These are phyloP conservation scores for Cinnamomum chago DNA, from an alignment of 164 flowering plant genomes.

Conservation along the genomic window DNA sequence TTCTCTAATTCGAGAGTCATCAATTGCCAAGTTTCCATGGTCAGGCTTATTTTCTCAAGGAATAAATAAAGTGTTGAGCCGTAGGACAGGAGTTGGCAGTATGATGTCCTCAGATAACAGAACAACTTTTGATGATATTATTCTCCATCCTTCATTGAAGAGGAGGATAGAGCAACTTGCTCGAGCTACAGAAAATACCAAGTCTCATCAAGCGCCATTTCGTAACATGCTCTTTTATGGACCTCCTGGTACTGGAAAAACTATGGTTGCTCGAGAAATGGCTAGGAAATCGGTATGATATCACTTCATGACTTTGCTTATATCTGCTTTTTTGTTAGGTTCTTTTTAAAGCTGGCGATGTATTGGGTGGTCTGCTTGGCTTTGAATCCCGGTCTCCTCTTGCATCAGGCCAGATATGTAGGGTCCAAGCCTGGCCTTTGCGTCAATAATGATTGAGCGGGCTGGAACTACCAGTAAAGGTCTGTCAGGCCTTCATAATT, in stretches of 20 bases:
- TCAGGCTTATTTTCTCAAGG: constrained; percentile 50
- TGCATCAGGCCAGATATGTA: too few relatives aligned
- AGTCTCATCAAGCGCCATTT: constrained; percentile 87
- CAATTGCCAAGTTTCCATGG: constrained; percentile 71
- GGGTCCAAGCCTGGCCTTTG: too few relatives aligned
- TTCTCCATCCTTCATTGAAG: constrained; percentile 85
- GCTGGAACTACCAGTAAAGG: too few relatives aligned
- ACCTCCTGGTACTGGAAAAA: constrained; percentile 99
- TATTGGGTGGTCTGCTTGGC: too few relatives aligned
- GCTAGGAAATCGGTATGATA: constrained; percentile 77
- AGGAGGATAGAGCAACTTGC: constrained; percentile 88
- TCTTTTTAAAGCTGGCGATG: neutral
- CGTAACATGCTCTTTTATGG: constrained; percentile 99
- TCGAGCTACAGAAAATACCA: constrained; percentile 90
- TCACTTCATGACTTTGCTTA: constrained; percentile 4
- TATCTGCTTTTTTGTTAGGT: neutral
- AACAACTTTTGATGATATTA: constrained; percentile 44
- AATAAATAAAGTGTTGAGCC: constrained; percentile 27
- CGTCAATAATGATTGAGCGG: too few relatives aligned
- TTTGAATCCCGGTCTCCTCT: too few relatives aligned
- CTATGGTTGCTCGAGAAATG: constrained; percentile 96
- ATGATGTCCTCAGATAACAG: constrained; percentile 25
- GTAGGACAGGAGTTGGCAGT: constrained; percentile 34
- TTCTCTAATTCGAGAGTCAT: constrained; percentile 90
- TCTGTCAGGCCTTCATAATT: too few relatives aligned